phyloP scores from a whole-genome alignment of 1,284 basidiomycete genomes.

The Apiotrichum mycotoxinovorans region DNA sequence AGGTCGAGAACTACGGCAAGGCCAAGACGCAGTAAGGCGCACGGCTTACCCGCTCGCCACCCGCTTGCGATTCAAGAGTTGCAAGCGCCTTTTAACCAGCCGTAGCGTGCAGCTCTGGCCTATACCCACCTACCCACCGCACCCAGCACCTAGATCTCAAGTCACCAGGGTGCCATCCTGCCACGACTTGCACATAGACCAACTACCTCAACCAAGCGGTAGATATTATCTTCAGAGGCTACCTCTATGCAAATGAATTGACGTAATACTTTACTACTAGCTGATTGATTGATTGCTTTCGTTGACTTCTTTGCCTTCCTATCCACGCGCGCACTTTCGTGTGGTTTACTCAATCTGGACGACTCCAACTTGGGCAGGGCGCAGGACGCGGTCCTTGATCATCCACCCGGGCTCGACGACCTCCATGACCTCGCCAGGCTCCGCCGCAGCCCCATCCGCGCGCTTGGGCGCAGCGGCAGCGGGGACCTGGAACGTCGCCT shows the following conservation, averaged over 20 bases:
- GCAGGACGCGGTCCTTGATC: slow-evolving; percentile 85
- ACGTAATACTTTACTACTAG: too few species aligned
- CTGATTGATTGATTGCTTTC: too few species aligned
- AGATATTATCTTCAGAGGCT: background rate
- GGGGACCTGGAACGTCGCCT: slow-evolving; percentile 93
- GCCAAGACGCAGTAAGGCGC: slow-evolving; percentile 2
- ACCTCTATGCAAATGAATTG: too few species aligned
- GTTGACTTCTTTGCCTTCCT: too few species aligned
- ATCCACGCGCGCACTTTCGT: too few species aligned
- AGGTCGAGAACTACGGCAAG: slow-evolving; percentile 44
- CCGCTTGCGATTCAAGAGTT: background rate
- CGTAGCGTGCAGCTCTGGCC: too few species aligned
- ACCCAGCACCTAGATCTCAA: background rate
- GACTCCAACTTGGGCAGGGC: slow-evolving; percentile 96
- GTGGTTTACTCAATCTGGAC: slow-evolving; percentile 55
- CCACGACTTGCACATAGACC: background rate
- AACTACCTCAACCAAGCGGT: background rate
- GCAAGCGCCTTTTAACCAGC: too few species aligned
- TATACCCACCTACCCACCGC: background rate
- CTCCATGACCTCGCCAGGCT: slow-evolving; percentile 84
- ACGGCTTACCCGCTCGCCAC: background rate
- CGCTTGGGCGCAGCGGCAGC: slow-evolving; percentile 61
- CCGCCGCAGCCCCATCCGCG: slow-evolving; percentile 44
- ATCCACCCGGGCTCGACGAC: slow-evolving; percentile 87
- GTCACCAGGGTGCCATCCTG: background rate